phyloP scores from a whole-genome alignment of 1,284 basidiomycete genomes.

The Marasmius fiardii region DNA sequence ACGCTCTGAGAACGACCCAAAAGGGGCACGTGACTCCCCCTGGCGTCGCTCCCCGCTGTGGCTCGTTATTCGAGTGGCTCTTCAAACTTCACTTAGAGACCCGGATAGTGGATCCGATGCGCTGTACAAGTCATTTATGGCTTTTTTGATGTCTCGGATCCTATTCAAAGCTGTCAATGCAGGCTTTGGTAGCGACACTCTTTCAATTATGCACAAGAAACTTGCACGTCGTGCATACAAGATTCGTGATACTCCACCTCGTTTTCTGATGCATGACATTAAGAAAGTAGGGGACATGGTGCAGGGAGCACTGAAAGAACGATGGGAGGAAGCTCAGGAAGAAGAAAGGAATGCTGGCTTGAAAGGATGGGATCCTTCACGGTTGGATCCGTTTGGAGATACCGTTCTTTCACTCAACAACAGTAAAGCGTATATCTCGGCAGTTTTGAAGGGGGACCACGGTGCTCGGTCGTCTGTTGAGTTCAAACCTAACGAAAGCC shows the following conservation, averaged over 20 bases:
- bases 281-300: not conserved
- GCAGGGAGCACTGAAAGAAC: not conserved
- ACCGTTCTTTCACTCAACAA: not conserved
- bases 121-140: slow-evolving; percentile 45
- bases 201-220: slow-evolving; percentile 21
- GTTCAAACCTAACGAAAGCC: not conserved
- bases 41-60: slow-evolving; percentile 38
- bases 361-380: not conserved
- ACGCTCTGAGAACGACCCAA: too few relatives aligned
- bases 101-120: not conserved
- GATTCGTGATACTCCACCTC: not conserved
- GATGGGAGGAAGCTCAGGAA: not conserved
- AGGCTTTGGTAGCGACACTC: slow-evolving; percentile 27
- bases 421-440: not conserved
- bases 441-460: not conserved
- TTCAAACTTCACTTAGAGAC: slow-evolving; percentile 21
- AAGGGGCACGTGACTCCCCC: too few relatives aligned
- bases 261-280: not conserved
- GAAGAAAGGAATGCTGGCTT: not conserved
- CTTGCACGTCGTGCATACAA: not conserved
- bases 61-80: slow-evolving; percentile 31
- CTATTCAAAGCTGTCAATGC: slow-evolving; percentile 19
- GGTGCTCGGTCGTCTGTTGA: not conserved
- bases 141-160: slow-evolving; percentile 33
- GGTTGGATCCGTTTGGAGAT: not conserved